Base-by-base conservation (phyloP, 2,329 filamentous ascomycete species). In the Pseudogymnoascus sp. region DNA sequence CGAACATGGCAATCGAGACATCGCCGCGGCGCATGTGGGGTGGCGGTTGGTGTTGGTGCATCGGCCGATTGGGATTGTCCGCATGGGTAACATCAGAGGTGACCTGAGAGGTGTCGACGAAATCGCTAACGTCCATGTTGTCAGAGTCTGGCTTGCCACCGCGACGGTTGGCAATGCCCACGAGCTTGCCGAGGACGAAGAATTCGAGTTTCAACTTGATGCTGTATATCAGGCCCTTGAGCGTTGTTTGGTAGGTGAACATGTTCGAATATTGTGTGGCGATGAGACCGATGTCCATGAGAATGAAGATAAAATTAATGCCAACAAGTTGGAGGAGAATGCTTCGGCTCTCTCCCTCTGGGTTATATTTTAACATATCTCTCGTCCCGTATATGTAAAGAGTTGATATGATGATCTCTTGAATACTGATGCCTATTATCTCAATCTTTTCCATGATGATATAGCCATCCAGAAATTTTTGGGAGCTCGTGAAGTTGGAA, bases 351-450 rank as follows among this genome's bases (percentile, higher is more conserved):
- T 61, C 8, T 37, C 63, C 35, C 21, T 35, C 44, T 12, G 21
- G 35, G 28, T 44, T 35, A 10, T 44, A 64, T 37, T 63, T 59
- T 14, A 62, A 42, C 3, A 66, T 60, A 10, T 62, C 25, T 0
- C 38, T 37, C 37, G 81, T 83, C 62, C 82, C 78, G 68, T 79
- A 80, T 38, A 84, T 76, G 65, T 84, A 84, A 1, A 84, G 71
- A 6, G 75, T 73, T 0, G 78, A 80, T 31, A 81, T 73, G 33
- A 77, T 68, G 23, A 73, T 69, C 65, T 81, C 79, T 64, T 80
- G 77, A n/a, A 79, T 50, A 16, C 73, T 75, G 67, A 80, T 78
- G 0, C 72, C 73, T 2, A 75, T 77, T 62, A 80, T 70, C 67
- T 81, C 75, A n/a, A 77, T 70, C 63, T 76, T 77, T 65, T 78